These are phyloP conservation scores for Hypoxylon sp. DNA, from an alignment of 2,329 filamentous ascomycete species.

Conservation along the genomic window DNA sequence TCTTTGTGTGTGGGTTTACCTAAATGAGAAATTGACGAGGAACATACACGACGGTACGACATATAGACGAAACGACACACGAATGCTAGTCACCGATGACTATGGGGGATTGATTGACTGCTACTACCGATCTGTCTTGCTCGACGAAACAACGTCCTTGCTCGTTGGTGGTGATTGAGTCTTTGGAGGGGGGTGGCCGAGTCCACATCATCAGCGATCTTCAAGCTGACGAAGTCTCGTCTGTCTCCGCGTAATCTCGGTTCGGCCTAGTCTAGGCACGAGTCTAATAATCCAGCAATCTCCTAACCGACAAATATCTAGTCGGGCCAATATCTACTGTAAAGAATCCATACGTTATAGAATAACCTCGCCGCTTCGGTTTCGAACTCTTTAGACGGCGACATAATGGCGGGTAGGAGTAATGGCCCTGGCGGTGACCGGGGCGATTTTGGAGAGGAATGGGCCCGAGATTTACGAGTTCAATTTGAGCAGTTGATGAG, in stretches of 20 bases:
- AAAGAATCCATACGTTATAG: conserved; percentile 14
- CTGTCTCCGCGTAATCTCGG: conserved; percentile 37
- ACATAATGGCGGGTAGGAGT: conserved; percentile 47
- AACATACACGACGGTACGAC: conserved; percentile 28
- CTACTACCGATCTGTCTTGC: conserved; percentile 34
- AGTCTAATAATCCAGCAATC: conserved; percentile 19
- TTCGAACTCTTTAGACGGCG: conserved; percentile 8
- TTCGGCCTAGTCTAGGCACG: conserved; percentile 21
- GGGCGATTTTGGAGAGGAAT: conserved; percentile 74
- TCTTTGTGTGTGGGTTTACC: conserved; percentile 30
- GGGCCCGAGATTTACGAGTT: conserved; percentile 82
- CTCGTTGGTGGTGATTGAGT: conserved; percentile 43
- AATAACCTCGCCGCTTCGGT: conserved; percentile 5
- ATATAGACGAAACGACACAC: conserved; percentile 38
- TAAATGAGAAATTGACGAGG: conserved; percentile 29
- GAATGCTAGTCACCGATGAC: conserved; percentile 44
- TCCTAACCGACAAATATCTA: not conserved
- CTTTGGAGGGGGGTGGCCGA: conserved; percentile 34
- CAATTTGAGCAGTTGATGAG: conserved; percentile 90
- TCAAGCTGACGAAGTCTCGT: conserved; percentile 40
- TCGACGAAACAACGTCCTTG: conserved; percentile 36
- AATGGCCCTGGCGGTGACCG: conserved; percentile 44
- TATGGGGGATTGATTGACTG: conserved; percentile 48
- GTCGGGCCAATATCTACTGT: conserved; percentile 1
- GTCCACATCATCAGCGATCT: conserved; percentile 36